These are phyloP conservation scores for Agapanthus africanus DNA, from an alignment of 106 monocot genomes.

Conservation along the genomic window DNA sequence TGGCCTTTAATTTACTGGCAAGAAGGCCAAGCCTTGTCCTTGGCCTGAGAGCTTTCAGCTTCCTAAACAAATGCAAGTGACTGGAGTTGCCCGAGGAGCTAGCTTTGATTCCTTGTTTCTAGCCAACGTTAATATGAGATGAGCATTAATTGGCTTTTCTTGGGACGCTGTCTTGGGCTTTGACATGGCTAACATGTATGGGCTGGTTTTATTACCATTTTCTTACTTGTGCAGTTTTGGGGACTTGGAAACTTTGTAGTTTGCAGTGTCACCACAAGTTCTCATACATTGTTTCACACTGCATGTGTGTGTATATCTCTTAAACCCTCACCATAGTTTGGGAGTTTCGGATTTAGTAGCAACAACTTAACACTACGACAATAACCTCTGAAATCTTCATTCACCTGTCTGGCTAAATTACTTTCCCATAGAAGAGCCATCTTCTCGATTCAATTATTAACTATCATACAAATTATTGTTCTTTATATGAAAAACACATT, in stretches of 20 bases:
- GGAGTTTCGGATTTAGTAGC: too few relatives aligned
- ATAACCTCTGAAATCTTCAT: too few relatives aligned
- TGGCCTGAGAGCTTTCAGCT: conserved; percentile 29
- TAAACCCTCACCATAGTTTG: too few relatives aligned
- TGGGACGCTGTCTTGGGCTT: conserved; percentile 31
- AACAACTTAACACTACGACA: too few relatives aligned
- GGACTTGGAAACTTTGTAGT: conserved; percentile 13
- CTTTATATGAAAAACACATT: too few relatives aligned
- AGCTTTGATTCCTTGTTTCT: conserved; percentile 33
- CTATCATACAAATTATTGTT: too few relatives aligned
- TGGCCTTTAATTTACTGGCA: conserved; percentile 2
- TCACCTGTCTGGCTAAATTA: too few relatives aligned
- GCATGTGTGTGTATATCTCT: too few relatives aligned
- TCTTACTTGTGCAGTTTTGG: not conserved
- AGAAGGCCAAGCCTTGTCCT: conserved; percentile 14
- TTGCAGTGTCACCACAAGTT: conserved; percentile 14
- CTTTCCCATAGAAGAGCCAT: too few relatives aligned
- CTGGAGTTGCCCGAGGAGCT: conserved; percentile 33
- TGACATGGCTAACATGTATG: conserved; percentile 14
- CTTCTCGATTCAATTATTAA: too few relatives aligned
- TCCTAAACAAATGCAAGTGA: conserved; percentile 27
- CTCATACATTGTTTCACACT: too few relatives aligned
- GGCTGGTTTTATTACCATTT: conserved; percentile 6
- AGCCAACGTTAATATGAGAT: not conserved
- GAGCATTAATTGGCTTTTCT: conserved; percentile 6